These are phyloP conservation scores for Psilocybe subaeruginosa DNA, from an alignment of 768 basidiomycete species.

Conservation along the genomic window DNA sequence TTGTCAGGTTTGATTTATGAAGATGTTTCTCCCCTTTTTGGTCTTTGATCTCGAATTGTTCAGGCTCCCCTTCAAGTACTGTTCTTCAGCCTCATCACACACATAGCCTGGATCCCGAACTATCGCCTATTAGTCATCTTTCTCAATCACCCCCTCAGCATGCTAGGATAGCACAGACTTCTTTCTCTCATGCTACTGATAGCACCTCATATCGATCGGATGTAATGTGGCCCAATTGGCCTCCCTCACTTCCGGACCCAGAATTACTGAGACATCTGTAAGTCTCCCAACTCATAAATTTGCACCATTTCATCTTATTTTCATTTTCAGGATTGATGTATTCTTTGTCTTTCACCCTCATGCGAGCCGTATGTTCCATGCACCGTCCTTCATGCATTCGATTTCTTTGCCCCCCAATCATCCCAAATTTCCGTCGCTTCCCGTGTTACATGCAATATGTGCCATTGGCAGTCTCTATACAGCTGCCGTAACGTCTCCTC, in stretches of 20 bases:
- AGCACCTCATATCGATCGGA: slow-evolving; percentile 34
- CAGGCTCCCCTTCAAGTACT: slow-evolving; percentile 9
- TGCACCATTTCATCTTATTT: neutral
- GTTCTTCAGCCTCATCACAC: slow-evolving; percentile 1
- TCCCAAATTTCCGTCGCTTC: slow-evolving; percentile 70
- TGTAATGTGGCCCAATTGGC: slow-evolving; percentile 62
- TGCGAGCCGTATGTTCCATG: slow-evolving; percentile 71
- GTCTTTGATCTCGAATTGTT: neutral
- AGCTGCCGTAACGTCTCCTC: slow-evolving; percentile 61
- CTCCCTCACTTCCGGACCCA: slow-evolving; percentile 61
- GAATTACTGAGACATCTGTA: slow-evolving; percentile 69
- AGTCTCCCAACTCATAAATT: slow-evolving; percentile 23
- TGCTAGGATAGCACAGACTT: slow-evolving; percentile 15
- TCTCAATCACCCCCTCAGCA: slow-evolving; percentile 29
- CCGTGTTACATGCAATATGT: slow-evolving; percentile 86
- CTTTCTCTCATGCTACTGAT: slow-evolving; percentile 12
- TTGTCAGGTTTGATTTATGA: neutral
- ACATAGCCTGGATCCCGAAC: slow-evolving; percentile 12
- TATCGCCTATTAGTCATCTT: slow-evolving; percentile 22
- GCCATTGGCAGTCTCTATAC: slow-evolving; percentile 80
- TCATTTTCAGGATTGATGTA: slow-evolving; percentile 58
- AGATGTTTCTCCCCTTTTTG: neutral
- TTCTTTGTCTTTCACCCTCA: slow-evolving; percentile 84
- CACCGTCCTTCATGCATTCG: slow-evolving; percentile 62
- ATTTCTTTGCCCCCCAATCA: slow-evolving; percentile 69